Evolutionary conservation across 306 rosid species (phyloP).

Genomic region (Cicer judaicum): DNA sequence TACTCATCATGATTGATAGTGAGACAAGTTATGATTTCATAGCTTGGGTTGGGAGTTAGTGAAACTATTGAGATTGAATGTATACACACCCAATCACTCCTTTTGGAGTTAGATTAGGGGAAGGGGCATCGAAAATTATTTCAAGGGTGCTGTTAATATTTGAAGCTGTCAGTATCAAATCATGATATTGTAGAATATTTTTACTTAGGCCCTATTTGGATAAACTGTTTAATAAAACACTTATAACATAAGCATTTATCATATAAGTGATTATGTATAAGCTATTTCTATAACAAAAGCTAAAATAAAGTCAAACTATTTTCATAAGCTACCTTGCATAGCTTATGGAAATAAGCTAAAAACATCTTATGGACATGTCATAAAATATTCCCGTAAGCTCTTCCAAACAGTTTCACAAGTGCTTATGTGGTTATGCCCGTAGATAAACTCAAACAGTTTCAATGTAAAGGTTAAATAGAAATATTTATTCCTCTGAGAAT

Average conservation of each 20-base stretch:
- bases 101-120: conserved; percentile 23
- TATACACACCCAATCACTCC: not conserved
- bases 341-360: too few relatives aligned
- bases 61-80: not conserved
- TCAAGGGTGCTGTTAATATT: not conserved
- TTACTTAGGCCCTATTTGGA: not conserved
- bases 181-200: not conserved
- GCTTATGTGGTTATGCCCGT: too few relatives aligned
- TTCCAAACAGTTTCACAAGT: too few relatives aligned
- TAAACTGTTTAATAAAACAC: not conserved
- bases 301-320: not conserved
- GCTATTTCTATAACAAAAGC: not conserved
- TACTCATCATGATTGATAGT: not conserved
- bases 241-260: not conserved
- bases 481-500: conserved; percentile 9
- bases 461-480: not conserved
- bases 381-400: too few relatives aligned
- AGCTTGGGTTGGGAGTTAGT: not conserved
- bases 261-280: not conserved
- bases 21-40: conserved; percentile 10
- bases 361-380: too few relatives aligned
- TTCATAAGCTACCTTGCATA: not conserved
- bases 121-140: not conserved
- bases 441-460: not conserved
- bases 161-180: not conserved